Evolutionary conservation across 139 green algal genomes (phyloP), one percentile per base, ranked within the genome.

Genomic region (Microglena sp.): DNA sequence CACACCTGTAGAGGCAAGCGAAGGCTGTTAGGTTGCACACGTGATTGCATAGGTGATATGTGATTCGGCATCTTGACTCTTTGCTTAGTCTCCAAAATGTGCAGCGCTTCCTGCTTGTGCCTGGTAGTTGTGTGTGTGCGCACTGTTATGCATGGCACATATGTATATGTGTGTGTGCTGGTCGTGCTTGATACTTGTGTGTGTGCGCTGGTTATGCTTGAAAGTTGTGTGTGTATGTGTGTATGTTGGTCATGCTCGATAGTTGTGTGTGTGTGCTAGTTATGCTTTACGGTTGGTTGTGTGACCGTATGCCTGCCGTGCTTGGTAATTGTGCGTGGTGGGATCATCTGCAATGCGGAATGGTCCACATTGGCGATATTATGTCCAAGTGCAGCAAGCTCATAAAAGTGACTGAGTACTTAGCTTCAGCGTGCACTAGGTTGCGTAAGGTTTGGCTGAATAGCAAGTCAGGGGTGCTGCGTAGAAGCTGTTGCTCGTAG

Each of bases 1-100:
- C 84, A 66, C 79, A 86, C 62, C 76, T 83, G 60, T 21, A 30
- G 7, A 32, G 44, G 33, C 2, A 5, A 4, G 22, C 11, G 34
- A 27, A 50, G 40, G 40, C 15, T 24, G 40, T 50, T 11, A 24
- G 40, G 40, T 11, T 50, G 40, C 18, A 18, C 40, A 18, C 40
- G 40, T 50, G 40, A 50, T 11, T 50, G 40, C 40, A 18, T 50
- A 18, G 40, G 40, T 18, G 11, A 50, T 24, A 50, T 18, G 15
- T 18, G 40, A 50, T 50, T 50, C 18, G 18, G 40, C 15, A 18
- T 50, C 18, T 50, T 50, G 18, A 50, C 11, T 18, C 40, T 18
- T 50, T 50, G 40, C 40, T 24, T 50, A 18, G 40, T 18, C 40
- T 24, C 40, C 40, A 50, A 11, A 11, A 18, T 24, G 40, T 18